A percentile compares a stretch with the other conserved stretches of the same genome.
Evolutionary conservation across 305 asterid species (phyloP).

Genomic region (Lippia alba): DNA sequence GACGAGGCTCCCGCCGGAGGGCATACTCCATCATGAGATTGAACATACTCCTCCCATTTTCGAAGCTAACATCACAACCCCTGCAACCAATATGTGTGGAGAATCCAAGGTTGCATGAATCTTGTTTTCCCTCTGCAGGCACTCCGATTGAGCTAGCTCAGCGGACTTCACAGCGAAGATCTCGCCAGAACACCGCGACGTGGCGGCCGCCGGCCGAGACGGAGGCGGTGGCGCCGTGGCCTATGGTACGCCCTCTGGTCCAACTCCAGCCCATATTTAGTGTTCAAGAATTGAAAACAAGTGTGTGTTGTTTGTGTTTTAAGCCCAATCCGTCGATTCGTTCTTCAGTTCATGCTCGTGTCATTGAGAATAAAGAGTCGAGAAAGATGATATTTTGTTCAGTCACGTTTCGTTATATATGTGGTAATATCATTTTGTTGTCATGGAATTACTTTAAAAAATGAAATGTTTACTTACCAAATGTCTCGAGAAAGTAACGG

Average conservation of each 20-base stretch:
- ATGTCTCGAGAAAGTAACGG: constrained; percentile 5
- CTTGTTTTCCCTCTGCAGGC: constrained; percentile 55
- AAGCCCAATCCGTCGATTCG: too few relatives aligned
- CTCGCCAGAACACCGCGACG: constrained; percentile 39
- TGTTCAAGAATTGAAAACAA: constrained; percentile 29
- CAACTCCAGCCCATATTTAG: constrained; percentile 80
- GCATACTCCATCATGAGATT: constrained; percentile 67
- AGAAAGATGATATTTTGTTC: constrained; percentile 22
- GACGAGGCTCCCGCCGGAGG: constrained; percentile 53
- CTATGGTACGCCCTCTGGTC: constrained; percentile 71
- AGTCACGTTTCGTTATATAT: constrained; percentile 18
- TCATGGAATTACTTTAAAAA: background rate
- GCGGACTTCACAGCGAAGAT: constrained; percentile 65
- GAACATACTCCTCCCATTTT: constrained; percentile 45
- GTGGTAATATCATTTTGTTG: background rate
- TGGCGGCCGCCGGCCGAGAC: constrained; percentile 64
- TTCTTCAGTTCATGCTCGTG: too few relatives aligned
- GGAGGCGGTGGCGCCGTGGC: constrained; percentile 72
- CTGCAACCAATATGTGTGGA: constrained; percentile 55
- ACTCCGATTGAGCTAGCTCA: constrained; percentile 47
- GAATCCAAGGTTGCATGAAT: constrained; percentile 52
- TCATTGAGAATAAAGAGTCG: constrained; percentile 26
- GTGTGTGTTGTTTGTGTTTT: constrained; percentile 17
- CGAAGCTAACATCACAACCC: constrained; percentile 58
- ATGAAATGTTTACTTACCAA: constrained; percentile 3